Base-by-base conservation (phyloP, 2,329 filamentous ascomycete genomes). In the Cordyceps javanica region DNA sequence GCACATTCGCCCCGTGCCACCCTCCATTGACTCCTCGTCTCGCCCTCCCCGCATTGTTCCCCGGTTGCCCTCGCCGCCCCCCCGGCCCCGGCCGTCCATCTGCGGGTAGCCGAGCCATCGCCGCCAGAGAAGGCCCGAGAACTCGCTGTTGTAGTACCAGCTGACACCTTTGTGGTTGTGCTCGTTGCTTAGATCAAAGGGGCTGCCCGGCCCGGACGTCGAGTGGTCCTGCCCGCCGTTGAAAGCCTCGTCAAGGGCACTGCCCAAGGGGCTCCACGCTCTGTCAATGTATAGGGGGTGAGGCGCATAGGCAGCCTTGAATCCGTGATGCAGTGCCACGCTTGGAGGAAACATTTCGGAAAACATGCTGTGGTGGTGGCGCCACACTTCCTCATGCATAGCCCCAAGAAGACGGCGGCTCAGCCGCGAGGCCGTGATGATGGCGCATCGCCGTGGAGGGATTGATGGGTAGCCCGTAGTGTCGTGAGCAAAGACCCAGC, bases 81-180 rank as follows among this genome's bases (percentile, higher is more conserved):
- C 68, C n/a, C 70, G 67, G 6, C 77, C 77, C 32, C 78, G 72
- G 7, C 77, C 77, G 59, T 82, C 79, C 65, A 74, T 70, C 66
- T 83, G 79, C 16, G 78, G 72, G 62, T 81, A 83, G 0, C 81
- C 81, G 46, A 94, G 73, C 91, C 91, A 96, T 45, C 89, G 78
- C 52, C 88, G 80, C 82, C 90, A 95, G 63, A 95, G 68, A n/a
- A 87, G 82, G 5, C 86, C 82, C 1, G 89, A 85, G 66, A 94
- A 95, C 51, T 86, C 82, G 23, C 86, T 86, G 64, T 91, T 88
- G 71, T 91, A 95, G 71, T 93, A 95, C 89, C 89, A 96, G 45
- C 82, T 91, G 44, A 86, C 87, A 14, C 90, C 89, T 64, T 83
- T 83, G 75, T 93, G 91, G 70, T 92, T 92, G 70, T 91, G 89